Percentiles rank a stretch among this genome's conserved stretches.
phyloP scores from a whole-genome alignment of 169 alveolate species.

The Plasmodium berghei region DNA sequence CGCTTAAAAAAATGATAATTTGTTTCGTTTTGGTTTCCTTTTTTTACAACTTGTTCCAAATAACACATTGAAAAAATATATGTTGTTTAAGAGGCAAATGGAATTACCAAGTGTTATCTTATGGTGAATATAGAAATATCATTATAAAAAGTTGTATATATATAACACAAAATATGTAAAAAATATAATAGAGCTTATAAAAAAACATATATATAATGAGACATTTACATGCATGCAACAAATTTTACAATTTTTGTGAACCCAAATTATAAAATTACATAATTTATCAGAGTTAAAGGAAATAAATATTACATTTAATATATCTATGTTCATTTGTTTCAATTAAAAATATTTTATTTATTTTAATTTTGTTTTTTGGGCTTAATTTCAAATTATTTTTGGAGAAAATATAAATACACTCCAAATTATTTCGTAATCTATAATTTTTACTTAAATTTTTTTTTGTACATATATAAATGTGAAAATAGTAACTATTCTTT shows the following conservation, averaged over 20 bases:
- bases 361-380: not conserved
- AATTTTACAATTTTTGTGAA: not conserved
- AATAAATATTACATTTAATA: not conserved
- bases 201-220: not conserved
- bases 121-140: too few relatives aligned
- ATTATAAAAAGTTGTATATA: too few relatives aligned
- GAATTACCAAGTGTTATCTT: too few relatives aligned
- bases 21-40: too few relatives aligned
- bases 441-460: not conserved
- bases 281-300: not conserved
- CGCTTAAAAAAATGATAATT: too few relatives aligned
- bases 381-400: not conserved
- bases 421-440: not conserved
- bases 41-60: too few relatives aligned
- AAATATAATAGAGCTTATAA: too few relatives aligned
- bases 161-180: too few relatives aligned
- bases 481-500: not conserved
- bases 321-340: not conserved
- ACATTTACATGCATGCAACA: conserved; percentile 58
- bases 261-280: conserved; percentile 18
- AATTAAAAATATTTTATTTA: not conserved
- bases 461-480: not conserved
- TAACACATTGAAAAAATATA: too few relatives aligned
- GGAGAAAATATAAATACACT: not conserved
- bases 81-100: too few relatives aligned